These are phyloP conservation scores for Fagus sylvatica DNA, from an alignment of 306 rosid genomes.

Conservation along the genomic window DNA sequence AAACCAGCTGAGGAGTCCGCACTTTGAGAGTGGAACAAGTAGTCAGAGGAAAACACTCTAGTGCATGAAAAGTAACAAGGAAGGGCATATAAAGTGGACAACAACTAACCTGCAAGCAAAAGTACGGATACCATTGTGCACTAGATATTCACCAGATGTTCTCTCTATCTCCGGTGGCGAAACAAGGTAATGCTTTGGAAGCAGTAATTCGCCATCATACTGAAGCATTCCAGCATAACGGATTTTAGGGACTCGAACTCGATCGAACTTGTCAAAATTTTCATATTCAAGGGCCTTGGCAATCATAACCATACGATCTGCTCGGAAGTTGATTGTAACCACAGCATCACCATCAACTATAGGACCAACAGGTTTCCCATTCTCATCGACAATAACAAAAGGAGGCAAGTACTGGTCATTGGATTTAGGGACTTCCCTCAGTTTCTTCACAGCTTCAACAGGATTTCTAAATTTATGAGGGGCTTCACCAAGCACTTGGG, in stretches of 20 bases:
- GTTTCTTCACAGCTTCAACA: conserved; percentile 79
- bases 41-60: neutral
- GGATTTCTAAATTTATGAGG: conserved; percentile 73
- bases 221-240: conserved; percentile 97
- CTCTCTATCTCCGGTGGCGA: conserved; percentile 94
- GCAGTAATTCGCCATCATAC: conserved; percentile 97
- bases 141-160: conserved; percentile 98
- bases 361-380: conserved; percentile 87
- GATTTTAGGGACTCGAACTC: conserved; percentile 85
- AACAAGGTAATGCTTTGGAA: conserved; percentile 88
- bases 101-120: conserved; percentile 92
- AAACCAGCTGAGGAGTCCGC: neutral
- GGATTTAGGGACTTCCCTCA: conserved; percentile 67
- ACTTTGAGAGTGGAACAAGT: neutral
- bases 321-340: conserved; percentile 91
- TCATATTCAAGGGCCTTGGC: conserved; percentile 93
- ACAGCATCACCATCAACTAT: conserved; percentile 98
- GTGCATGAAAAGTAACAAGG: neutral
- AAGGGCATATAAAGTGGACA: neutral
- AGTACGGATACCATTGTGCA: conserved; percentile 75
- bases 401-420: conserved; percentile 95
- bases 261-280: conserved; percentile 84
- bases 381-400: conserved; percentile 83
- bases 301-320: conserved; percentile 95
- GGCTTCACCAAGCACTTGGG: conserved; percentile 99